Evolutionary conservation across 2,329 filamentous ascomycete species (phyloP), one percentile per base, ranked within the genome.

Genomic region (Leptographium procerum): DNA sequence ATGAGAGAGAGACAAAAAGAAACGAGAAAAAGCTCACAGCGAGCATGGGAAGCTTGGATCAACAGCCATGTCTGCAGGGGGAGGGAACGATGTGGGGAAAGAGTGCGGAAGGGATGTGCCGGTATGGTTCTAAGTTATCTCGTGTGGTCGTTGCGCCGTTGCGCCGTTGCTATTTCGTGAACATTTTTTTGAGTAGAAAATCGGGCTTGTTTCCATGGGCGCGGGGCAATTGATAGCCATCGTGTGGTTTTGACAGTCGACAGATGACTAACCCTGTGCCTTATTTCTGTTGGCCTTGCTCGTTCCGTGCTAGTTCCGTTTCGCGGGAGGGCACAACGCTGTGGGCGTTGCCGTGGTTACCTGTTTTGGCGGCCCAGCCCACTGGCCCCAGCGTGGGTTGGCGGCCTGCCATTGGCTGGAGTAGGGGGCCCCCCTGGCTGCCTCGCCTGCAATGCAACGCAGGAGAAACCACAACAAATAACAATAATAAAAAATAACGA

Each of bases 1-100:
- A 60, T 66, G 65, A 61, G 68, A 62, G 50, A 60, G 63, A 45
- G 66, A 52, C 51, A 52, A 61, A 67, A 62, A 61, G 64, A 29
- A 31, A n/a, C 10, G 22, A 8, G 47, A 31, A 31, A 19, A 3
- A 45, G 73, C 82, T 67, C 75, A 86, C 85, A 88, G 69, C 34
- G 80, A 77, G 70, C 83, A 87, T 56, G 84, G 83, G 65, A 86
- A 87, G 19, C 76, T 74, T 53, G 74, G 64, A 64, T 79, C 77
- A 60, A 69, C 63, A 64, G 67, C 67, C 61, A 52, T 59, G 31
- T 50, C 7, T 26, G 14, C 33, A 16, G 16, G 6, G 5, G 52
- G 6, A 26, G 16, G 16, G 4, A 6, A 13, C 48, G 16, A 11
- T 51, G 26, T 51, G 48, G 4, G 22, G 13, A 48, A 2, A 10